Percentiles rank a stretch among this genome's conserved stretches.
Evolutionary conservation across 306 rosid species (phyloP).

Genomic region (Alnus glutinosa): DNA sequence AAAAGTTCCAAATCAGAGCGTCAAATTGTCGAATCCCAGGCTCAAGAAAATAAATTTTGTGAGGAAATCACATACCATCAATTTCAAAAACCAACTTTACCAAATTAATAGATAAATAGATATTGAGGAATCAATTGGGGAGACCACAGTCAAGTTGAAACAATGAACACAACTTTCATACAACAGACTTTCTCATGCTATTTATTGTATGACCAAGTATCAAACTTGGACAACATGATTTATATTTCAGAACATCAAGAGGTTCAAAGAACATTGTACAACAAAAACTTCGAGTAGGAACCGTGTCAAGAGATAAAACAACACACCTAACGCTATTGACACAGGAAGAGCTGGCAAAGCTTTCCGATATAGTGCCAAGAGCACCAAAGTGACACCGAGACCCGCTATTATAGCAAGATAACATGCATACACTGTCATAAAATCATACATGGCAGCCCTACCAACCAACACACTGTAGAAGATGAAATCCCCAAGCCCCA

Average conservation of each 20-base stretch:
- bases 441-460: conserved; percentile 97
- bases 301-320: conserved; percentile 84
- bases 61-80: not conserved
- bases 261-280: conserved; percentile 85
- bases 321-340: conserved; percentile 68
- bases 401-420: conserved; percentile 98
- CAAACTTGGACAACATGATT: conserved; percentile 2
- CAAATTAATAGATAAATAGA: not conserved
- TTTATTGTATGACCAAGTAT: not conserved
- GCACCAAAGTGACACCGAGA: conserved; percentile 82
- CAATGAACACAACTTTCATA: conserved; percentile 1
- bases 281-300: conserved; percentile 80
- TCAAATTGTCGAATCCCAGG: not conserved
- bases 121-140: conserved; percentile 9
- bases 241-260: conserved; percentile 64
- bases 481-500: conserved; percentile 93
- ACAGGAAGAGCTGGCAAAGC: conserved; percentile 98
- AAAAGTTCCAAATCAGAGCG: not conserved
- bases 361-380: conserved; percentile 84
- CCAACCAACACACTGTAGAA: conserved; percentile 97
- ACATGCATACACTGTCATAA: conserved; percentile 91
- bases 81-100: not conserved
- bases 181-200: conserved; percentile 1
- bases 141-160: conserved; percentile 2
- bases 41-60: not conserved